phyloP scores from a whole-genome alignment of 306 rosid genomes.

The Ormosia emarginata region DNA sequence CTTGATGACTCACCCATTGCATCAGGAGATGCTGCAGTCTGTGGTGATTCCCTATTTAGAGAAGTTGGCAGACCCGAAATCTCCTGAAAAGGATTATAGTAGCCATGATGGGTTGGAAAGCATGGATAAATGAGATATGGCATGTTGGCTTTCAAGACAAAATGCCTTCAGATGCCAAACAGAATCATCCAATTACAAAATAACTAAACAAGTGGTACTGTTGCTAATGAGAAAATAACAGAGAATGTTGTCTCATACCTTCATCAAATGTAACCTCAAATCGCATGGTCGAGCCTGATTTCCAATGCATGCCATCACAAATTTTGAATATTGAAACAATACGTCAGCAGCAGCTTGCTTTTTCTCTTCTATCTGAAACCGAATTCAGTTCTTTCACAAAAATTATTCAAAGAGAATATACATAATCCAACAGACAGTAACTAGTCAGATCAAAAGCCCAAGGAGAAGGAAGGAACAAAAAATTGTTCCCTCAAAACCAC shows the following conservation, averaged over 20 bases:
- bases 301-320: slow-evolving; percentile 82
- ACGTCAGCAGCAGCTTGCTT: slow-evolving; percentile 93
- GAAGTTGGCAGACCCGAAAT: slow-evolving; percentile 77
- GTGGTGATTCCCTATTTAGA: slow-evolving; percentile 69
- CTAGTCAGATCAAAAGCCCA: not conserved
- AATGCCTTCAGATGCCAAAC: slow-evolving; percentile 6
- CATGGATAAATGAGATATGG: not conserved
- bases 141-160: slow-evolving; percentile 1
- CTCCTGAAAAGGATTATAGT: slow-evolving; percentile 53
- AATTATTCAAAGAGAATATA: slow-evolving; percentile 5
- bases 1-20: slow-evolving; percentile 94
- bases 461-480: not conserved
- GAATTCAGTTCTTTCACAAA: not conserved
- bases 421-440: not conserved
- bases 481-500: not conserved
- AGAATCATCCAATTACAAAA: not conserved
- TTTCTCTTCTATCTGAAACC: slow-evolving; percentile 59
- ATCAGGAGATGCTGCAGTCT: slow-evolving; percentile 81
- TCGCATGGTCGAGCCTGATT: slow-evolving; percentile 70
- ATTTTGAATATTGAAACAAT: slow-evolving; percentile 74
- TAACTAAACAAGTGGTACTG: not conserved
- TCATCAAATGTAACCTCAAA: slow-evolving; percentile 90
- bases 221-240: not conserved
- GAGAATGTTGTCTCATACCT: slow-evolving; percentile 44
- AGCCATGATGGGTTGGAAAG: slow-evolving; percentile 1